Evolutionary conservation across 768 basidiomycete species (phyloP).

Genomic region (Calvatia gigantea): DNA sequence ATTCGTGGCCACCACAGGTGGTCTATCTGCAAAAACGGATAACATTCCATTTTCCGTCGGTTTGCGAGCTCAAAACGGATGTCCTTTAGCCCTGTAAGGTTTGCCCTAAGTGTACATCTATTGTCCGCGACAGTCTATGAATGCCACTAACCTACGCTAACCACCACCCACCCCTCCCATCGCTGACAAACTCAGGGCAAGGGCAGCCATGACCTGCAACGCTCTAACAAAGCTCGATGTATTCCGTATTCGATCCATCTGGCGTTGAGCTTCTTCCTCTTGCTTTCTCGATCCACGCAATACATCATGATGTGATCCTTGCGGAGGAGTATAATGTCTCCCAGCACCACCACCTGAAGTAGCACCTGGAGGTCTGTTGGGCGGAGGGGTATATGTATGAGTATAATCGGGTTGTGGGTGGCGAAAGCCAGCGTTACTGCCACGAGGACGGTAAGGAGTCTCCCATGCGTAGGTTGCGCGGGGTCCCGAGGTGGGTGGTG

Average conservation of each 20-base stretch:
- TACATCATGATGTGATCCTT: slow-evolving; percentile 12
- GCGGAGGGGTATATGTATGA: slow-evolving; percentile 17
- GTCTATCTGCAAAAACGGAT: no score
- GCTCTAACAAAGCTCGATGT: slow-evolving; percentile 26
- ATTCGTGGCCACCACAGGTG: no score
- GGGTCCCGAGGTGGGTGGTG: slow-evolving; percentile 24
- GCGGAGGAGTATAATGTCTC: slow-evolving; percentile 12
- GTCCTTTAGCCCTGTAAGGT: no score
- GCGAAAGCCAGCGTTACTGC: slow-evolving; percentile 18
- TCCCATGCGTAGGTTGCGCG: slow-evolving; percentile 43
- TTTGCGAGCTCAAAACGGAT: no score
- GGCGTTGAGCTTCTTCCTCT: slow-evolving; percentile 13
- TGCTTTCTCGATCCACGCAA: slow-evolving; percentile 10
- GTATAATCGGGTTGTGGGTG: slow-evolving; percentile 21
- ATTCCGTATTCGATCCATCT: slow-evolving; percentile 23
- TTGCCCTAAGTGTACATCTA: neutral
- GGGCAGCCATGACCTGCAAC: slow-evolving; percentile 23
- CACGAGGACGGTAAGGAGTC: slow-evolving; percentile 12
- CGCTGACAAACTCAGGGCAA: slow-evolving; percentile 19
- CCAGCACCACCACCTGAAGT: slow-evolving; percentile 4
- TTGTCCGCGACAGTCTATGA: no score
- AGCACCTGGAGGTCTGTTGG: slow-evolving; percentile 14
- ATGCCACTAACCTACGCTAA: neutral
- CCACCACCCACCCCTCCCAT: slow-evolving; percentile 16
- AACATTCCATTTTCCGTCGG: no score